Evolutionary conservation across 2,329 filamentous ascomycete species (phyloP).

Genomic region (Dryadomyces quercus-mongolicae): DNA sequence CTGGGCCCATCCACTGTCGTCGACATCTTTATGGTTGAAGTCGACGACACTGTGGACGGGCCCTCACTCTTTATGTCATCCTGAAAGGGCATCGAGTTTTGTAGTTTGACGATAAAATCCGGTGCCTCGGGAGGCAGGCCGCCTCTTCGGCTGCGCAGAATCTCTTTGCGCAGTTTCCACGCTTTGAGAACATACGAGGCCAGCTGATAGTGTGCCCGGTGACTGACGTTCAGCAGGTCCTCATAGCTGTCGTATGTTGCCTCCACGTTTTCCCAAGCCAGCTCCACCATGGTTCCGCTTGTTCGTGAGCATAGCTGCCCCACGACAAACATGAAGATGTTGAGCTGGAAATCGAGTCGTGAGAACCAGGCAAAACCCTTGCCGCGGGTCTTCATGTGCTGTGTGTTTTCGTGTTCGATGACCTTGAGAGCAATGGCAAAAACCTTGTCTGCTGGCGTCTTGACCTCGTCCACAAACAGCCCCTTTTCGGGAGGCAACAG

Average conservation of each 20-base stretch:
- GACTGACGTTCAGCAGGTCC: conserved; percentile 36
- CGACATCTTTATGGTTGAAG: not conserved
- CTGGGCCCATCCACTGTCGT: not conserved
- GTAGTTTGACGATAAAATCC: conserved; percentile 32
- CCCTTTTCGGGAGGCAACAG: conserved; percentile 33
- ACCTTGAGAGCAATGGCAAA: conserved; percentile 41
- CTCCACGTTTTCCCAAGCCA: conserved; percentile 37
- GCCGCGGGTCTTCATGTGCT: conserved; percentile 29
- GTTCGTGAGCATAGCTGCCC: conserved; percentile 39
- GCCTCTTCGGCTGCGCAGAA: conserved; percentile 19
- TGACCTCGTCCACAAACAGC: conserved; percentile 36
- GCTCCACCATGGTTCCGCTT: conserved; percentile 36
- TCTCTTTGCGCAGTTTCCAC: conserved; percentile 37
- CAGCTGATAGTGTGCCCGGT: conserved; percentile 30
- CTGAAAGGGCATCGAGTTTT: conserved; percentile 24
- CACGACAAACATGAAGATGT: conserved; percentile 42
- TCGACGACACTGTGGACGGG: not conserved
- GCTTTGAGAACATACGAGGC: conserved; percentile 37
- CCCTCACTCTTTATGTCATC: conserved; percentile 16
- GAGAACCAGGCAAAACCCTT: conserved; percentile 44
- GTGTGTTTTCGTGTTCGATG: conserved; percentile 32
- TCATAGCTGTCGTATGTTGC: conserved; percentile 34
- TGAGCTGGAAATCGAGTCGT: conserved; percentile 41
- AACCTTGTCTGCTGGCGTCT: conserved; percentile 36
- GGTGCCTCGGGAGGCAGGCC: conserved; percentile 30